Percentiles rank a stretch among this genome's conserved stretches.
These are phyloP conservation scores for Fusarium poae DNA, from an alignment of 2,329 filamentous ascomycete species.

Conservation along the genomic window DNA sequence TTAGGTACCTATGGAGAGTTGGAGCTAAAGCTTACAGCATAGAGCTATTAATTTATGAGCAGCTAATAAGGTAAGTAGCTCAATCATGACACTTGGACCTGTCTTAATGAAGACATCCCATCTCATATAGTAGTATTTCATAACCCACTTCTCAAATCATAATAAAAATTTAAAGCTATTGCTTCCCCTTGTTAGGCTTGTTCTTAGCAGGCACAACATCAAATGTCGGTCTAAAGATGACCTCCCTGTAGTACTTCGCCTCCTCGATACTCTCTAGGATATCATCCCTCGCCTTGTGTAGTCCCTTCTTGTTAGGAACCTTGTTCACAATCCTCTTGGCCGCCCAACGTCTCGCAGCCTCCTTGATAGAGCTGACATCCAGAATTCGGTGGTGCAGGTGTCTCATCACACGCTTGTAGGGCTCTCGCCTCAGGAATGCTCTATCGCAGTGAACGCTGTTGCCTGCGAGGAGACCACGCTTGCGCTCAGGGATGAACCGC, in stretches of 20 bases:
- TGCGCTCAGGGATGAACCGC: constrained; percentile 73
- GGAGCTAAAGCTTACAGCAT: not conserved
- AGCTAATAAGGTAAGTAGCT: constrained; percentile 6
- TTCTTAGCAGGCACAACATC: constrained; percentile 44
- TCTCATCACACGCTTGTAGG: constrained; percentile 79
- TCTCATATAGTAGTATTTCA: not conserved
- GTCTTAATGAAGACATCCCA: not conserved
- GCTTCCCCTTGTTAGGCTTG: constrained; percentile 36
- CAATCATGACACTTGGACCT: constrained; percentile 3
- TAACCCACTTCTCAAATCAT: constrained; percentile 16
- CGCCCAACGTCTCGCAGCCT: constrained; percentile 87
- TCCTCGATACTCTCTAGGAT: constrained; percentile 96
- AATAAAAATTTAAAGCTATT: not conserved
- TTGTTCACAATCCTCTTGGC: constrained; percentile 59
- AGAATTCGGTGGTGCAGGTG: constrained; percentile 91
- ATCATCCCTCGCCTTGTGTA: constrained; percentile 88
- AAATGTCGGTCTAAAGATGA: constrained; percentile 68
- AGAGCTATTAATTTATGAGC: not conserved
- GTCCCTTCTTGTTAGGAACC: constrained; percentile 78
- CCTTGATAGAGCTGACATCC: constrained; percentile 93
- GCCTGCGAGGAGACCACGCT: constrained; percentile 82
- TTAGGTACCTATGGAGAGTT: no score
- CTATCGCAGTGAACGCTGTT: constrained; percentile 94
- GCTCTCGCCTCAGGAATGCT: constrained; percentile 79
- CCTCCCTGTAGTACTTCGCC: constrained; percentile 83